These are phyloP conservation scores for Rhinocladiella similis DNA, from an alignment of 2,329 filamentous ascomycete species.

Conservation along the genomic window DNA sequence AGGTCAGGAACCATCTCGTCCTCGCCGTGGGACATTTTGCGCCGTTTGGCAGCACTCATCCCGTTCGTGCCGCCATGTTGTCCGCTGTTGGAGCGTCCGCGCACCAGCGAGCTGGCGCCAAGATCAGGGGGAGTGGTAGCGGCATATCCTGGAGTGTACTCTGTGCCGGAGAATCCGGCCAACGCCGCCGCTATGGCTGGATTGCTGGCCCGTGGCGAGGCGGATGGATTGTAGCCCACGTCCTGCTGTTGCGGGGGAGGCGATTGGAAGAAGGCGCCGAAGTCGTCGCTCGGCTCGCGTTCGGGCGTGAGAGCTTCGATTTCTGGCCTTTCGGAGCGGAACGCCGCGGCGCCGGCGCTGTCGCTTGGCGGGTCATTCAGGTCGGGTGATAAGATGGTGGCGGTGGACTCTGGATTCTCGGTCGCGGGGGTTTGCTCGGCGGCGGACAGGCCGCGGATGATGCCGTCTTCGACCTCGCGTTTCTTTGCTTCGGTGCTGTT, in stretches of 20 bases:
- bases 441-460: slow-evolving; percentile 77
- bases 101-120: slow-evolving; percentile 18
- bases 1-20: slow-evolving; percentile 44
- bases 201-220: slow-evolving; percentile 16
- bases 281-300: slow-evolving; percentile 8
- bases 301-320: slow-evolving; percentile 30
- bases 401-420: too few relatives aligned
- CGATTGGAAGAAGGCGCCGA: neutral
- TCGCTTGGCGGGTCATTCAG: neutral
- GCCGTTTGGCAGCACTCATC: slow-evolving; percentile 43
- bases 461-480: slow-evolving; percentile 83
- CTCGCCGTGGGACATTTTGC: slow-evolving; percentile 48
- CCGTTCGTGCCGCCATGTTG: slow-evolving; percentile 30
- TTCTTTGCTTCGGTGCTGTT: slow-evolving; percentile 77
- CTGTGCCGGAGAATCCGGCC: slow-evolving; percentile 19
- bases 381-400: neutral
- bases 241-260: slow-evolving; percentile 3
- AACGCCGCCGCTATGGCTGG: slow-evolving; percentile 25
- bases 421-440: slow-evolving; percentile 48
- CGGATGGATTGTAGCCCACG: neutral
- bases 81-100: slow-evolving; percentile 16
- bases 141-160: slow-evolving; percentile 6
- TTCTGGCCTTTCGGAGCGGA: slow-evolving; percentile 22
- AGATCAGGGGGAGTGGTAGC: neutral
- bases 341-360: neutral